Evolutionary conservation across 306 rosid species (phyloP), one percentile per base, ranked within the genome.

Genomic region (Cercis canadensis): DNA sequence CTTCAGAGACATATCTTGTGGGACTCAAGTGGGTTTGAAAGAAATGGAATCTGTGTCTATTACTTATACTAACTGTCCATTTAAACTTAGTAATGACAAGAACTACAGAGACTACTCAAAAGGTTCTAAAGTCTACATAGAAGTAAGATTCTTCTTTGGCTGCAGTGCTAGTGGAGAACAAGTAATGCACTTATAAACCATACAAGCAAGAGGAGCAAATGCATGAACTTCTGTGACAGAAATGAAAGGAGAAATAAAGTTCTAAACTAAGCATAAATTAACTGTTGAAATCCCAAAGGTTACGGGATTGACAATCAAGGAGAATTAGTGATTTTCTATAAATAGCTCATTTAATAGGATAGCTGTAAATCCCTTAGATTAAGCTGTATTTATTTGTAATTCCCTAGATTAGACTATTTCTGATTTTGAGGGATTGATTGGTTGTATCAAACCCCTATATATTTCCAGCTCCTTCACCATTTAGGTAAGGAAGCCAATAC

Each of bases 51-150:
- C 39, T 10, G 29, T 16, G 52, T 29, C 40, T 11, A 24, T 70
- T 58, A 63, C 31, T 56, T 40, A 69, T 47, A 58, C 56, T 24
- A 21, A 36, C 14, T 47, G 41, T 49, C 57, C 50, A 36, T 57
- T 78, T 18, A 71, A 56, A 47, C 73, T 49, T 52, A 55, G 69
- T 15, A 71, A 36, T 18, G 65, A 24, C 49, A 70, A 36, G 47
- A 46, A 29, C 55, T 29, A 46, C 17, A 33, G 50, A 12, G 77
- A 65, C 62, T 36, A 46, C 24, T 32, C 43, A 34, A 17, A 40
- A 57, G 46, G n/a, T n/a, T 61, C 11, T 53, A 61, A 41, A 69
- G 41, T 29, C 29, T 33, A 40, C 5, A 55, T 36, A 44, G 44
- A 53, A 13, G 57, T 11, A 45, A 70, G 39, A 71, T 47, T 47